Base-by-base conservation (phyloP, 192 early-diverging fungal genomes). In the Coemansia guatemalensis region DNA sequence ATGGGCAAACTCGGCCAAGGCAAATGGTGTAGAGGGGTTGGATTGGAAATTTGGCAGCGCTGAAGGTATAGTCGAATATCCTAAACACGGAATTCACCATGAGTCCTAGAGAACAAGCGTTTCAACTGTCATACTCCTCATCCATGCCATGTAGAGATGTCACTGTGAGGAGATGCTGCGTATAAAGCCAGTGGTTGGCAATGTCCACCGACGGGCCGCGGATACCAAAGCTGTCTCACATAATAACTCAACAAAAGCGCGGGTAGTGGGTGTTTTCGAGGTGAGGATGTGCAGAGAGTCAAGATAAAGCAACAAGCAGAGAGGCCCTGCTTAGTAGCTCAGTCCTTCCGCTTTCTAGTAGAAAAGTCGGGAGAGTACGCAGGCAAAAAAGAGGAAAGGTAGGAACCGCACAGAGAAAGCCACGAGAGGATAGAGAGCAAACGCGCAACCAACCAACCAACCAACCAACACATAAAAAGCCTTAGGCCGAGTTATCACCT, bases 401-500 rank as follows among this genome's bases (percentile, higher is more conserved):
- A 33, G 48, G 59, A 58, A 20, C 47, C 30, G 22, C 29, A 70
- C 41, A 66, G 59, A 62, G 58, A 29, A 54, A 29, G n/a, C 35
- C 67, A 60, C 55, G 69, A 62, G 61, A 74, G 56, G 58, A 69
- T 62, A 73, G 62, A 67, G 74, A 73, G 58, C 49, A 27, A 32
- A 77, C 41, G 32, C 62, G 56, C 53, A 68, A 30, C 56, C 41
- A 32, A 29, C 60, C 54, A 64, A 64, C n/a, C n/a, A n/a, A n/a
- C n/a, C n/a, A n/a, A n/a, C n/a, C 35, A 51, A 64, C 41, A 68
- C 64, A 72, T 22, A 48, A 30, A 65, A 67, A 55, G 68, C 58
- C 57, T 79, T 86, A 90, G 75, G 90, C 89, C 64, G 85, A 85
- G 68, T 84, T 82, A 75, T 89, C 91, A 86, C 90, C 92, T 83